Conservation (phyloP, 2,329 filamentous ascomycete genomes). For the Nannizziopsis arthrosporioides region DNA sequence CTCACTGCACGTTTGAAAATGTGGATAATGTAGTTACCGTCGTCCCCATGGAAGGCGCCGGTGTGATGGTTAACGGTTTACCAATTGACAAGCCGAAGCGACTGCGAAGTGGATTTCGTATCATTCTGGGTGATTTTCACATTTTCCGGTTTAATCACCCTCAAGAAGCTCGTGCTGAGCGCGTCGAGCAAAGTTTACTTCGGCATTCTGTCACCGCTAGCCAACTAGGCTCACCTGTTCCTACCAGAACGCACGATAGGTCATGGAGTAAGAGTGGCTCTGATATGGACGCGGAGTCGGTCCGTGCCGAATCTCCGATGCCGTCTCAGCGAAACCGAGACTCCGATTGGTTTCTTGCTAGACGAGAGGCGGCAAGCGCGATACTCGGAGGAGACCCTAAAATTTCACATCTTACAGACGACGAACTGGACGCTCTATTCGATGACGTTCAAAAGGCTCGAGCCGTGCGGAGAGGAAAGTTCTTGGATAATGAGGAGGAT, state of each 20-base stretch:
- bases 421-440: constrained; percentile 84
- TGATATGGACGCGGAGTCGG: constrained; percentile 60
- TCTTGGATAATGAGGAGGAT: constrained; percentile 58
- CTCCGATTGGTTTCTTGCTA: constrained; percentile 87
- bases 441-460: constrained; percentile 85
- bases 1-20: constrained; percentile 93
- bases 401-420: constrained; percentile 78
- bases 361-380: constrained; percentile 82
- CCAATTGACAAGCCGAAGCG: constrained; percentile 76
- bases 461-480: constrained; percentile 62
- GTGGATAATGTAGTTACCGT: constrained; percentile 85
- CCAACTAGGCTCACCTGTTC: constrained; percentile 54
- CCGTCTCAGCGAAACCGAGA: constrained; percentile 58
- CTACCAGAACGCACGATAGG: constrained; percentile 55
- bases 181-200: constrained; percentile 75
- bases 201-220: constrained; percentile 64
- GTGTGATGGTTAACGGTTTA: constrained; percentile 95
- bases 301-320: constrained; percentile 67
- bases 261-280: constrained; percentile 67
- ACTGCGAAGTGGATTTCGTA: constrained; percentile 80
- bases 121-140: constrained; percentile 95
- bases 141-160: constrained; percentile 96
- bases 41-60: constrained; percentile 77
- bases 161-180: constrained; percentile 83
- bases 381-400: constrained; percentile 86